Evolutionary conservation across 169 alveolate genomes (phyloP), one percentile per base, ranked within the genome.

Genomic region (Plasmodium gallinaceum): DNA sequence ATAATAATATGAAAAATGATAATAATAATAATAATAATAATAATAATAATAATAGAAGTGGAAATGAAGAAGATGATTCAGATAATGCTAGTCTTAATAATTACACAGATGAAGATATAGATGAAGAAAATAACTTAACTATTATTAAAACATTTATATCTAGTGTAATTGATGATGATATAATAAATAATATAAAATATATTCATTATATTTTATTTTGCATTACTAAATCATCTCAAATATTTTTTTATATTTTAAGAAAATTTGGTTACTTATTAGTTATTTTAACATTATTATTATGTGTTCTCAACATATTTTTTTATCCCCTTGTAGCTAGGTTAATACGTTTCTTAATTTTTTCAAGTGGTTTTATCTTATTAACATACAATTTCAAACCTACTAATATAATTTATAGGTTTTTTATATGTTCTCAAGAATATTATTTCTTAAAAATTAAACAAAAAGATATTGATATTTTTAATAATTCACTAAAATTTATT

Each of bases 351-450:
- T 57, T 43, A 10, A 16, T 70, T 61, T 85, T 70, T 52, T 45
- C 18, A 37, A 60, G 64, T 58, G 92, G 92, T 14, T 70, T 85
- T 48, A 51, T 85, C 20, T 60, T 85, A 24, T 39, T 85, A 37
- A 85, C 92, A 46, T 85, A 85, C 48, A 85, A 85, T 70, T 85
- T 85, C 22, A 85, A 85, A 37, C 92, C 92, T n/a, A 71, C 74
- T 7, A 70, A 85, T 60, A 48, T 71, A 16, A 5, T 85, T 14
- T 85, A 85, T 51, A 39, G 86, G n/a, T 85, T 85, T 70, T 39
- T 85, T 48, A 14, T 58, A n/a, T 85, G 91, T 57, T 16, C 58
- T 9, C 86, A 70, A 14, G 91, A 68, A 57, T 85, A 85, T 43
- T 85, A 85, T 64, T 39, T 26, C 45, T 85, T 72, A 37, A 48